Conservation (phyloP, 1,139 yeast genomes). For the Chernovozyma sophiae-reginae region DNA sequence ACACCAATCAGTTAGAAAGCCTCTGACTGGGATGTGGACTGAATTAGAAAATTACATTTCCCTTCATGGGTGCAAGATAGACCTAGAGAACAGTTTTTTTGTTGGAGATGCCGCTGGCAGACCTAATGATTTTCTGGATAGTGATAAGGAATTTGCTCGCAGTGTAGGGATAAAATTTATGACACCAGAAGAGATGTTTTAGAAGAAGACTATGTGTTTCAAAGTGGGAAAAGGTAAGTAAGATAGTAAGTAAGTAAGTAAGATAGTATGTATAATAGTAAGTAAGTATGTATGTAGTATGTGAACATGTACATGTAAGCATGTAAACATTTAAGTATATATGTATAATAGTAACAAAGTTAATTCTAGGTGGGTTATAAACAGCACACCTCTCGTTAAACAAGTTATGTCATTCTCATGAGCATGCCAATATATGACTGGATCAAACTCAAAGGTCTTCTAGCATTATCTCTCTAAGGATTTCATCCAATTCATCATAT, state of each 20-base stretch:
- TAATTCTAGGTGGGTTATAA: too few relatives aligned
- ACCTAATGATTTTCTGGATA: conserved; percentile 66
- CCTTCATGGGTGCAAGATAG: conserved; percentile 19
- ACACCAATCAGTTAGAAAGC: conserved; percentile 61
- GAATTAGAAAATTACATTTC: conserved; percentile 39
- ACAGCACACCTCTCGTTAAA: too few relatives aligned
- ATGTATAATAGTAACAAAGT: too few relatives aligned
- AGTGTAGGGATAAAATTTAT: conserved; percentile 49
- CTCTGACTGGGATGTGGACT: conserved; percentile 68
- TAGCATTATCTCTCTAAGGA: conserved; percentile 21
- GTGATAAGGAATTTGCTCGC: conserved; percentile 68
- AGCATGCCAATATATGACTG: too few relatives aligned
- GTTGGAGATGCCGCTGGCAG: conserved; percentile 99
- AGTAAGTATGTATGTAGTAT: neutral
- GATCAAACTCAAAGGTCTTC: conserved; percentile 16
- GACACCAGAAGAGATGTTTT: conserved; percentile 63
- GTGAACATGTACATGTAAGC: too few relatives aligned
- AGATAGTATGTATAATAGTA: neutral
- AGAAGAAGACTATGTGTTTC: conserved; percentile 2
- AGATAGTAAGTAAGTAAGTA: too few relatives aligned
- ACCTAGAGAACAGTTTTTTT: conserved; percentile 48
- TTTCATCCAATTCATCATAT: conserved; percentile 21
- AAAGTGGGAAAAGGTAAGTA: too few relatives aligned
- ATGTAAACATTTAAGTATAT: too few relatives aligned
- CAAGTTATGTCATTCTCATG: too few relatives aligned